Percentiles rank a stretch among this genome's conserved stretches.
Conservation (phyloP, 495 filamentous ascomycete genomes). For the Hypoxylon intermedium region DNA sequence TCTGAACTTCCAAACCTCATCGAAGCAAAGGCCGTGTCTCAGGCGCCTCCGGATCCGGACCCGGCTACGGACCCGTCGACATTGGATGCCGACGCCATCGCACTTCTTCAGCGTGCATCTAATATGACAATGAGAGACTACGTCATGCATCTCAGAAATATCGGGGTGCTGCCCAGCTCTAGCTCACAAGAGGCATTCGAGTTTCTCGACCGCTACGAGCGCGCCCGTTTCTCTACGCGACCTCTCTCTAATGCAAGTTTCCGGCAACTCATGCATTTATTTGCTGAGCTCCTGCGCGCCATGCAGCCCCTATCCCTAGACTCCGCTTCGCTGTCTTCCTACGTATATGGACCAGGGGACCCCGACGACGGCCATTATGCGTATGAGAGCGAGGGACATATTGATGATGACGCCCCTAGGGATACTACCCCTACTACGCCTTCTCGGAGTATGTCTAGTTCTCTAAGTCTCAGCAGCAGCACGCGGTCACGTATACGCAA, state of each 20-base stretch:
- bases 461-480: conserved; percentile 40
- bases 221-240: conserved; percentile 75
- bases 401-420: conserved; percentile 55
- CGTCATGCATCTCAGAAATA: conserved; percentile 68
- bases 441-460: conserved; percentile 31
- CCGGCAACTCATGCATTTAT: conserved; percentile 82
- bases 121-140: conserved; percentile 85
- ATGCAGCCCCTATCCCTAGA: conserved; percentile 74
- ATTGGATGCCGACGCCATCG: conserved; percentile 67
- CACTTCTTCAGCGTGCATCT: conserved; percentile 71
- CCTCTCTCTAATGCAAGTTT: conserved; percentile 71
- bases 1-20: conserved; percentile 88
- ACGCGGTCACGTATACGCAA: conserved; percentile 27
- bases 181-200: conserved; percentile 60
- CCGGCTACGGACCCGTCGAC: conserved; percentile 50
- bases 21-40: conserved; percentile 87
- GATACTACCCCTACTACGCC: conserved; percentile 38
- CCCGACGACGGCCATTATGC: conserved; percentile 32
- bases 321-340: conserved; percentile 50
- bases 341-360: conserved; percentile 45
- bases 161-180: conserved; percentile 68
- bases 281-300: conserved; percentile 77
- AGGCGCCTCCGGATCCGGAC: conserved; percentile 69
- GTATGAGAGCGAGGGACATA: conserved; percentile 50
- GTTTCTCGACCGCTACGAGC: conserved; percentile 82